A percentile compares a stretch with the other conserved stretches of the same genome.
Evolutionary conservation across 2,329 filamentous ascomycete species (phyloP).

Genomic region (Colletotrichum higginsianum): DNA sequence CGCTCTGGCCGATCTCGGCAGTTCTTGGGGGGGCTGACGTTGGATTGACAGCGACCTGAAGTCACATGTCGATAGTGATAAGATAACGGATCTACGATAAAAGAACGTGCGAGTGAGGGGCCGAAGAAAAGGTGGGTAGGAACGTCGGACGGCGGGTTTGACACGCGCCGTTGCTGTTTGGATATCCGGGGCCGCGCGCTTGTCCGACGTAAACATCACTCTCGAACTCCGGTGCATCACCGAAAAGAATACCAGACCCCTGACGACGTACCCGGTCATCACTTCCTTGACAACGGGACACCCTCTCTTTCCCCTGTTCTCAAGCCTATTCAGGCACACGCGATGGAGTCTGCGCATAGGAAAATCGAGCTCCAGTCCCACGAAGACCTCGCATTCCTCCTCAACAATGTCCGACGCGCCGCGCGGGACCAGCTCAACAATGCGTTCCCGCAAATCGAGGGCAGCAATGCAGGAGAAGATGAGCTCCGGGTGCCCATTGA

Average conservation of each 20-base stretch:
- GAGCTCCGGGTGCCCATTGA: conserved; percentile 73
- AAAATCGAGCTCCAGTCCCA: conserved; percentile 86
- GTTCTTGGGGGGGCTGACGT: conserved; percentile 14
- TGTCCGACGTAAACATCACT: not conserved
- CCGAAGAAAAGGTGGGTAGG: not conserved
- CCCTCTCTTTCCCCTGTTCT: not conserved
- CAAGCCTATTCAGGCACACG: not conserved
- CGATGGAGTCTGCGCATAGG: conserved; percentile 68
- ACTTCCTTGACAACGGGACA: no score
- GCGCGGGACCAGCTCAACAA: conserved; percentile 77
- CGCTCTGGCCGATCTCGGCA: conserved; percentile 34
- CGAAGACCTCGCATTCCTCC: conserved; percentile 79
- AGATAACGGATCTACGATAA: not conserved
- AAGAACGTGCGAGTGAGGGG: not conserved
- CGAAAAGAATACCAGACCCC: not conserved
- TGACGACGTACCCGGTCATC: not conserved
- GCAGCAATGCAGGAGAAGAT: conserved; percentile 58
- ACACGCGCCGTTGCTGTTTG: not conserved
- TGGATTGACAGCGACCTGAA: not conserved
- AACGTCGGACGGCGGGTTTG: conserved; percentile 12
- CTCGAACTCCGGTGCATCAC: not conserved
- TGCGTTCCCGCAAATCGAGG: conserved; percentile 76
- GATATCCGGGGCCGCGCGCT: not conserved
- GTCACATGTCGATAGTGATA: conserved; percentile 14
- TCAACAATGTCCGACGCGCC: conserved; percentile 77